Base-by-base conservation (phyloP, 331 rosid species). In the Arachis monticola region DNA sequence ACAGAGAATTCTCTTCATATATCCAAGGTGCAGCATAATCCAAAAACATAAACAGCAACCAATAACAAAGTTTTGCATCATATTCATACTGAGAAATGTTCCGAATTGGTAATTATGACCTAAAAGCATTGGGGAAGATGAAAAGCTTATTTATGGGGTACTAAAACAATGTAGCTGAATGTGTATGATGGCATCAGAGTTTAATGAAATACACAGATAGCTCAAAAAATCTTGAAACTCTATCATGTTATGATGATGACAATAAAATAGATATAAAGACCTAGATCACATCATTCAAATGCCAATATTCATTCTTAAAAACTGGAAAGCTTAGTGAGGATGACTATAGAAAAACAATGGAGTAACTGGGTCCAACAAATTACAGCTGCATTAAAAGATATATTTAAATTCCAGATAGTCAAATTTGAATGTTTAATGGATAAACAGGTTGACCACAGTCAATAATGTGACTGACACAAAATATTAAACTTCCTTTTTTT, bases 21-120 rank as follows among this genome's bases (percentile, higher is more conserved):
- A 40, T 35, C 40, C 3, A 44, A 47, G 57, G 47, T 45, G 52
- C 74, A 70, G 42, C 55, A 41, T 38, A 73, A 73, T 57, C 58
- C 44, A 51, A 77, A 74, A 46, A 47, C 60, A 51, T 57, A 41
- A 67, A 61, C 69, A 75, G 56, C 71, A 48, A 67, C 73, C 42
- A 42, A 38, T 59, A 58, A 62, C 17, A 7, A 61, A 42, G 70
- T 59, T 32, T 68, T 3, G 57, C 14, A 53, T 8, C 45, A 60
- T 42, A 66, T 32, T 45, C 68, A 67, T 66, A 27, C 27, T 12
- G 3, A 17, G 6, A 70, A 63, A 60, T 11, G 59, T 56, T 44
- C 42, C 41, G 40, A 65, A 53, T 8, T 50, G 11, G 38, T 52
- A 50, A 69, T 10, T 35, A 48, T 53, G 5, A 52, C 75, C 22